Evolutionary conservation across 495 filamentous ascomycete species (phyloP).

Genomic region (Penicillium arizonense): DNA sequence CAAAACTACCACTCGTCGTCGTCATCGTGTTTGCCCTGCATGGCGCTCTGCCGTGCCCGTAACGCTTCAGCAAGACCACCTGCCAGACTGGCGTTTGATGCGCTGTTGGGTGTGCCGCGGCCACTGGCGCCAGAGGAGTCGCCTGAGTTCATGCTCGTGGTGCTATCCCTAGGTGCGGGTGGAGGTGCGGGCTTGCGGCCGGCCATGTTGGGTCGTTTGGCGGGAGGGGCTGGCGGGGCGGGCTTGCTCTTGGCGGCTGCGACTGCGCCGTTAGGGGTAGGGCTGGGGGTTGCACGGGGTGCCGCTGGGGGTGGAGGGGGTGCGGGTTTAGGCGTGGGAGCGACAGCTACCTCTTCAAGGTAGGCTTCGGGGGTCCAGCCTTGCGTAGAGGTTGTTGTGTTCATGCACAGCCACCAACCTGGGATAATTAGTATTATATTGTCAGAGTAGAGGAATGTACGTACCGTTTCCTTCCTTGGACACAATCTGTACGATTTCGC

Average conservation of each 20-base stretch:
- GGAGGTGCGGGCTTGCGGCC: conserved; percentile 66
- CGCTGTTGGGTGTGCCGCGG: conserved; percentile 65
- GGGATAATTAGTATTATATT: conserved; percentile 22
- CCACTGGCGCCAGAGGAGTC: conserved; percentile 63
- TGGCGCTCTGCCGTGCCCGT: conserved; percentile 67
- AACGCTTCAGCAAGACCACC: conserved; percentile 84
- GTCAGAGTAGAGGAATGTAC: conserved; percentile 21
- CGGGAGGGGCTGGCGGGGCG: conserved; percentile 76
- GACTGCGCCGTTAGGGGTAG: conserved; percentile 48
- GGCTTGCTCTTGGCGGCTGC: conserved; percentile 66
- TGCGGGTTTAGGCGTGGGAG: conserved; percentile 46
- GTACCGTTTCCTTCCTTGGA: conserved; percentile 90
- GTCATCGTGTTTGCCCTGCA: conserved; percentile 61
- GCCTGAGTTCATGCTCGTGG: conserved; percentile 67
- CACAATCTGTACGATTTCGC: conserved; percentile 79
- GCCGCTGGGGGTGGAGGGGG: conserved; percentile 62
- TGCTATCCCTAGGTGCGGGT: conserved; percentile 65
- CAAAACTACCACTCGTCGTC: conserved; percentile 64
- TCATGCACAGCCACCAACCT: conserved; percentile 96
- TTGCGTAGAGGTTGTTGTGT: conserved; percentile 57
- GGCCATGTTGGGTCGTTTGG: conserved; percentile 71
- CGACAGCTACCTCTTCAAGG: conserved; percentile 66
- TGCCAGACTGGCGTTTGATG: conserved; percentile 68
- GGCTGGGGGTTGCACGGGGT: conserved; percentile 40
- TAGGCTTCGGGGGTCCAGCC: conserved; percentile 95